Percentiles rank a stretch among this genome's conserved stretches.
Evolutionary conservation across 345 rosid genomes (phyloP).

Genomic region (Ceriops decandra): DNA sequence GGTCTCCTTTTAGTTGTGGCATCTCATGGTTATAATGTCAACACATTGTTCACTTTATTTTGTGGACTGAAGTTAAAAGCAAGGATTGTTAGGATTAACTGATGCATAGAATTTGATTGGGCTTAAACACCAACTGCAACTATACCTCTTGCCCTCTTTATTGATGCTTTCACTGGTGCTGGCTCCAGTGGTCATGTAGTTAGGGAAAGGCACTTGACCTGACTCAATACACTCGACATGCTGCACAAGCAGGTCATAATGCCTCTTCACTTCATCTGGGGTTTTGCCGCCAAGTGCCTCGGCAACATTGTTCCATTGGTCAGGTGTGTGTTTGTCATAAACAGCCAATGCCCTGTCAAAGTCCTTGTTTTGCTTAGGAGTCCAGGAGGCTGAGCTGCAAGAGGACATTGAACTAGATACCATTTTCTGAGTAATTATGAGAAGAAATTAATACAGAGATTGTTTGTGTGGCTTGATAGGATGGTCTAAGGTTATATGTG

Average conservation of each 20-base stretch:
- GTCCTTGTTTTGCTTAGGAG: slow-evolving; percentile 89
- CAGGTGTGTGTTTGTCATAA: slow-evolving; percentile 86
- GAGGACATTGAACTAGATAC: slow-evolving; percentile 80
- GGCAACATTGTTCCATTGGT: slow-evolving; percentile 93
- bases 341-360: slow-evolving; percentile 88
- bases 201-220: slow-evolving; percentile 75
- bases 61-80: neutral
- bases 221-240: slow-evolving; percentile 77
- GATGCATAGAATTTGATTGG: too few relatives aligned
- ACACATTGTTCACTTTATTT: neutral
- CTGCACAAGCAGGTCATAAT: slow-evolving; percentile 66
- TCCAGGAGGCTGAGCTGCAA: slow-evolving; percentile 66
- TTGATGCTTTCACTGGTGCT: too few relatives aligned
- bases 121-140: neutral
- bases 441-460: neutral
- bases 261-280: slow-evolving; percentile 77
- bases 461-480: too few relatives aligned
- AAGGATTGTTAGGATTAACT: neutral
- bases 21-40: slow-evolving; percentile 15
- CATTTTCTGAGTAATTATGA: slow-evolving; percentile 29
- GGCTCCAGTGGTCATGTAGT: slow-evolving; percentile 48
- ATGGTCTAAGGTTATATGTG: neutral
- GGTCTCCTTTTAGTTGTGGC: slow-evolving; percentile 15
- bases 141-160: slow-evolving; percentile 43
- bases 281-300: slow-evolving; percentile 81